A percentile compares a stretch with the other conserved stretches of the same genome.
Evolutionary conservation across 805 yeast genomes (phyloP).

Genomic region (Candida gorgasii): DNA sequence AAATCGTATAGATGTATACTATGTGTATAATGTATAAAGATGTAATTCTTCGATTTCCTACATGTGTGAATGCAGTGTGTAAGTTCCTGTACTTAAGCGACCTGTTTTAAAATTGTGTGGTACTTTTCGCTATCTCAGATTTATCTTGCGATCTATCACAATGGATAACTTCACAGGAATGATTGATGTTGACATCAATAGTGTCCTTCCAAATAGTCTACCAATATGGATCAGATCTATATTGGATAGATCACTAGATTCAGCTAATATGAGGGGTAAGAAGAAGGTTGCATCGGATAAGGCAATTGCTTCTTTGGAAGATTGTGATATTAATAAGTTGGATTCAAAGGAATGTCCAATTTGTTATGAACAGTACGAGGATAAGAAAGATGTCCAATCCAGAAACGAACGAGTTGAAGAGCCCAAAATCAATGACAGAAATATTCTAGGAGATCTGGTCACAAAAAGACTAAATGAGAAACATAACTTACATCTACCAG

Average conservation of each 20-base stretch:
- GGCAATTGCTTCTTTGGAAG: slow-evolving; percentile 36
- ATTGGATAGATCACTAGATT: slow-evolving; percentile 37
- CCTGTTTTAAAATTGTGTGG: no score
- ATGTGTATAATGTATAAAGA: neutral
- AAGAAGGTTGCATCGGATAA: slow-evolving; percentile 37
- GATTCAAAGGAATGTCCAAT: slow-evolving; percentile 36
- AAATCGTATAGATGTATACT: neutral
- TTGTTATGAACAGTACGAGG: slow-evolving; percentile 39
- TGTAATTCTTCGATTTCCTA: no score
- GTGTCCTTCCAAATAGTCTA: slow-evolving; percentile 20
- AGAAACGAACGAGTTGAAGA: neutral
- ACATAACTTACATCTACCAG: neutral
- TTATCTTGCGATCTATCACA: slow-evolving; percentile 5
- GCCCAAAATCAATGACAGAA: neutral
- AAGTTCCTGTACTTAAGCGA: neutral
- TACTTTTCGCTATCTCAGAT: neutral
- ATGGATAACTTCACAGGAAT: slow-evolving; percentile 13
- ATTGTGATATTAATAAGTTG: slow-evolving; percentile 20
- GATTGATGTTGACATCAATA: slow-evolving; percentile 24
- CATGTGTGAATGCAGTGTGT: neutral
- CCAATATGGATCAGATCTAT: slow-evolving; percentile 36
- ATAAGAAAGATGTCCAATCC: neutral
- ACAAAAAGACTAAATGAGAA: neutral
- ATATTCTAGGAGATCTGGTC: neutral
- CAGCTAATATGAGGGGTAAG: slow-evolving; percentile 29